A percentile compares a stretch with the other conserved stretches of the same genome.
Evolutionary conservation across 192 early-diverging fungal species (phyloP).

Genomic region (Geranomyces variabilis): DNA sequence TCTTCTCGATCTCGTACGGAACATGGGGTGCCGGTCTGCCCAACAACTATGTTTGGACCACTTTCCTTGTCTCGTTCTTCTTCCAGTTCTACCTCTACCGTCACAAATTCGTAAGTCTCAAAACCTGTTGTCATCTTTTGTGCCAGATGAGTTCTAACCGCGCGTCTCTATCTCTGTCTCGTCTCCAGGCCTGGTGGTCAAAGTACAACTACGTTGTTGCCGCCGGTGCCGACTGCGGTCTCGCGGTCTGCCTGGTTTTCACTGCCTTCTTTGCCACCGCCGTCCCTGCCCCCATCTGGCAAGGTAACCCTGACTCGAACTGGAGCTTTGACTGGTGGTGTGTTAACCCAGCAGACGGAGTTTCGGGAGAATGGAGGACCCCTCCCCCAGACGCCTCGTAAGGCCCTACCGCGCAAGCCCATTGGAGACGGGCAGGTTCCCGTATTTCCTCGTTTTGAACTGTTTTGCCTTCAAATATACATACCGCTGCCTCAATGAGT

Average conservation of each 20-base stretch:
- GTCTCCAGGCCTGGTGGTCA: not conserved
- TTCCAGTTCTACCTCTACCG: constrained; percentile 59
- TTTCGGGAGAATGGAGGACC: not conserved
- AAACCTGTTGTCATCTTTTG: constrained; percentile 37
- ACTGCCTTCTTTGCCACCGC: constrained; percentile 17
- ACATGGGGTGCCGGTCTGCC: constrained; percentile 13
- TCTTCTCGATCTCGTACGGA: constrained; percentile 20
- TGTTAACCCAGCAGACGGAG: not conserved
- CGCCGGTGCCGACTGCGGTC: constrained; percentile 63
- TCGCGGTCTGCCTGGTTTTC: constrained; percentile 39
- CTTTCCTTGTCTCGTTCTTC: constrained; percentile 43
- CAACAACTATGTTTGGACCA: constrained; percentile 6
- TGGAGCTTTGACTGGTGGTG: constrained; percentile 1
- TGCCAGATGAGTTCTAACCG: not conserved
- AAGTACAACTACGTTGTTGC: constrained; percentile 73
- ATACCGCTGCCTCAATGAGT: too few relatives aligned
- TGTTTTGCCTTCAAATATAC: too few relatives aligned
- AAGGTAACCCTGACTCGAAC: constrained; percentile 17
- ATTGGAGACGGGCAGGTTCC: too few relatives aligned
- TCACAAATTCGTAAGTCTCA: constrained; percentile 34
- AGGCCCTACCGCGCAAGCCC: too few relatives aligned
- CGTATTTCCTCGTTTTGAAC: too few relatives aligned
- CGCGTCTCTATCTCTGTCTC: not conserved
- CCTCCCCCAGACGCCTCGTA: too few relatives aligned
- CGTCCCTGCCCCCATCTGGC: constrained; percentile 32